Evolutionary conservation across 176 grass and related monocot species (phyloP).

Genomic region (Carex cristatella): DNA sequence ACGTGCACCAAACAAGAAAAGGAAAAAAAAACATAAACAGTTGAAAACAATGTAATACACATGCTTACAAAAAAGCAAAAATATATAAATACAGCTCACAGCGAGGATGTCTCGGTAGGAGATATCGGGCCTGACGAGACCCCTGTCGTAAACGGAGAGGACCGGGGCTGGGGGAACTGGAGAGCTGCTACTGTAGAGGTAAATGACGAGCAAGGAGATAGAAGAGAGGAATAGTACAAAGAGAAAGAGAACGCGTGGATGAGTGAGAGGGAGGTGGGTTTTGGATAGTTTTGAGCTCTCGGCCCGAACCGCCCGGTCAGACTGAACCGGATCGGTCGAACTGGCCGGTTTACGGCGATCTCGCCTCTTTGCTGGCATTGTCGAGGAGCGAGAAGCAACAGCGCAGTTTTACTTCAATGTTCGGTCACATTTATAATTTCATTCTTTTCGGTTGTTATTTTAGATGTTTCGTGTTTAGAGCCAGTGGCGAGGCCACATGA

Average conservation of each 20-base stretch:
- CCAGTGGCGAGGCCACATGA: no score
- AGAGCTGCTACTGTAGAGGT: conserved; percentile 31
- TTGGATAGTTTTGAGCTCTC: not conserved
- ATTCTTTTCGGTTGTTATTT: no score
- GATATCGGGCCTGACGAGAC: conserved; percentile 53
- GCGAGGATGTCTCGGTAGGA: conserved; percentile 55
- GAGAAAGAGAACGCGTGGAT: conserved; percentile 15
- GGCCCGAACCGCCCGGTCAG: not conserved
- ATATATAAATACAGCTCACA: conserved; percentile 28
- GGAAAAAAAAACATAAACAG: not conserved
- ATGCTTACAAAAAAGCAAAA: not conserved
- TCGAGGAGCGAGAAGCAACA: not conserved
- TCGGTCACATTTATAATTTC: not conserved
- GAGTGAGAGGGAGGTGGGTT: not conserved
- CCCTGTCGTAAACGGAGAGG: conserved; percentile 57
- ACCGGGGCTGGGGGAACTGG: not conserved
- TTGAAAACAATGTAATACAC: not conserved
- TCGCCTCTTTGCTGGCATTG: conserved; percentile 62
- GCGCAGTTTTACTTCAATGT: not conserved
- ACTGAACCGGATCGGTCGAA: conserved; percentile 22
- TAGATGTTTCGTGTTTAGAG: no score
- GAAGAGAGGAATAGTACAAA: conserved; percentile 25
- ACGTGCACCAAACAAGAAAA: not conserved
- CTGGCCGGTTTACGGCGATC: conserved; percentile 45
- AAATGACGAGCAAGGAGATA: conserved; percentile 35